Conservation (phyloP, 2,329 filamentous ascomycete genomes). For the Xylariaceae sp. region DNA sequence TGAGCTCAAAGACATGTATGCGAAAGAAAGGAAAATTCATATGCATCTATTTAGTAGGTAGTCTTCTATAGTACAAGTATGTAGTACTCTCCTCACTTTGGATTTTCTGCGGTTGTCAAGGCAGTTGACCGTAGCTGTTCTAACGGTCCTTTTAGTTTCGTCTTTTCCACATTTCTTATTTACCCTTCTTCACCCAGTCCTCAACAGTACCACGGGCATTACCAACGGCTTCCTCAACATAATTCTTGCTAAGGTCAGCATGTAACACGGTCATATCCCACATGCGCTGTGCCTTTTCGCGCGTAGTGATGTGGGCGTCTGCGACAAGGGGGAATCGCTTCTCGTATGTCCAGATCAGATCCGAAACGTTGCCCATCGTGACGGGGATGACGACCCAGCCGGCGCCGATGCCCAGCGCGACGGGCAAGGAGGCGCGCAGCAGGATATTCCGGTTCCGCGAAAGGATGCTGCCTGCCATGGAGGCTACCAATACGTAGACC, state of each 20-base stretch:
- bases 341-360: conserved; percentile 90
- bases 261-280: conserved; percentile 73
- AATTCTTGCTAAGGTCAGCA: conserved; percentile 63
- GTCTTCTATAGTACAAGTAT: conserved; percentile 27
- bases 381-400: conserved; percentile 82
- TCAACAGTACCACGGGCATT: conserved; percentile 74
- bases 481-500: conserved; percentile 88
- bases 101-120: too few species aligned
- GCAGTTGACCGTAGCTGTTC: conserved; percentile 3
- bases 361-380: conserved; percentile 84
- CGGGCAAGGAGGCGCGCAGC: conserved; percentile 70
- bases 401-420: conserved; percentile 75
- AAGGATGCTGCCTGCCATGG: conserved; percentile 92
- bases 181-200: conserved; percentile 87
- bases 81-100: conserved; percentile 3
- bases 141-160: too few species aligned
- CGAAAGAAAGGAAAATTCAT: conserved; percentile 4
- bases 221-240: conserved; percentile 77
- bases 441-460: conserved; percentile 83
- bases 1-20: neutral
- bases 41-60: conserved; percentile 27
- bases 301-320: conserved; percentile 71
- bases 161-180: conserved; percentile 46
- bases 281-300: conserved; percentile 65
- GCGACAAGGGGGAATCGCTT: conserved; percentile 79